Base-by-base conservation (phyloP, 78 protist species). In the Polysphondylium violaceum region DNA sequence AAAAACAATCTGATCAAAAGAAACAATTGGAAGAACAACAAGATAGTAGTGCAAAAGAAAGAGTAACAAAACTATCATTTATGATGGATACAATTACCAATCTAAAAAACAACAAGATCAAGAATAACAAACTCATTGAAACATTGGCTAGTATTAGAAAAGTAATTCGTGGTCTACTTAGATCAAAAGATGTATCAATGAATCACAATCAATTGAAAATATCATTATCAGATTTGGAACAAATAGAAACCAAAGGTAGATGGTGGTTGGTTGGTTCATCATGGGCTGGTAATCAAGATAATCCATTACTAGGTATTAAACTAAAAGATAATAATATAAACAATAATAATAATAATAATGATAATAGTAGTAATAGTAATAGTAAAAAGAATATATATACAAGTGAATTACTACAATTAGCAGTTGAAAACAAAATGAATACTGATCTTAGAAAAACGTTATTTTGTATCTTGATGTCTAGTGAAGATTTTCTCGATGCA, bases 211-310 rank as follows among this genome's bases (percentile, higher is more conserved):
- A 72, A 25, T 7, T 81, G 33, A 31, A 51, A 38, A 68, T 81
- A 1, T 43, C 79, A 55, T 81, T 53, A 56, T 35, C 51, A 25
- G 89, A 81, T 56, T 60, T 81, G 9, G 36, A 35, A n/a, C 44
- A 64, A 12, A 56, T 81, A 19, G 89, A 68, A 11, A 58, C 21
- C 0, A 50, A 47, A 25, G 93, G 93, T 27, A 38, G 93, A 47
- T 88, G 93, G 93, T 88, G 93, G 93, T 35, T 88, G 29, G 93
- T 88, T 31, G 93, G 93, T 35, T 64, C 78, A 27, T 76, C 87
- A n/a, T 88, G 93, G 93, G 86, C 81, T 36, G 93, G 93, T 16
- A 56, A 50, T 55, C 65, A 69, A 12, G 36, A n/a, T 8, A 65
- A 44, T 69, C 76, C 59, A 43, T 69, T 69, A 33, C 27, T 38